Conservation (phyloP, 352 stramenopile genomes). For the Globisporangium irregulare region DNA sequence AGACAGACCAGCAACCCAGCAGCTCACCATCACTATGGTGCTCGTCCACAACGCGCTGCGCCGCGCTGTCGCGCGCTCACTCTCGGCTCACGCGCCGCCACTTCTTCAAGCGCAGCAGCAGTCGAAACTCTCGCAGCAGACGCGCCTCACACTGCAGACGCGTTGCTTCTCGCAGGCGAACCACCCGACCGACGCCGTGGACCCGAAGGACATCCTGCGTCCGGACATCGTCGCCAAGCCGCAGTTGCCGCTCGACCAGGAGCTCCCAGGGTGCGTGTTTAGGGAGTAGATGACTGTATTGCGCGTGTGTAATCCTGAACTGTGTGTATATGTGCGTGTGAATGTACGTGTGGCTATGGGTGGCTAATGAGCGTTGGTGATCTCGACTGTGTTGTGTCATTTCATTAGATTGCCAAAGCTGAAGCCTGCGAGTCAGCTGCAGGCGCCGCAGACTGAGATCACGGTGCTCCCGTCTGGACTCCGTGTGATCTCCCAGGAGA, state of each 20-base stretch:
- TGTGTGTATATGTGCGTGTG: neutral
- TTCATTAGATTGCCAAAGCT: slow-evolving; percentile 60
- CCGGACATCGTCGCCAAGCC: slow-evolving; percentile 40
- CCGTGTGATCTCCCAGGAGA: slow-evolving; percentile 96
- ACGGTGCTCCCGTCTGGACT: slow-evolving; percentile 93
- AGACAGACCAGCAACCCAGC: neutral
- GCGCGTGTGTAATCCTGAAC: neutral
- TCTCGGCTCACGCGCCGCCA: slow-evolving; percentile 4
- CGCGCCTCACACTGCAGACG: slow-evolving; percentile 12
- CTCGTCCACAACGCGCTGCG: slow-evolving; percentile 31
- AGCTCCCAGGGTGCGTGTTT: slow-evolving; percentile 42
- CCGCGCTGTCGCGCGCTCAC: slow-evolving; percentile 21
- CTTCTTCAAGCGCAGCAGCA: neutral
- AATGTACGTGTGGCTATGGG: neutral
- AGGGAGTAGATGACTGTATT: neutral
- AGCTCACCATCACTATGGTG: slow-evolving; percentile 27
- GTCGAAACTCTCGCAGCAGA: neutral
- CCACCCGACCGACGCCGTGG: slow-evolving; percentile 17
- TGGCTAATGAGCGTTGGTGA: neutral
- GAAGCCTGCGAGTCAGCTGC: slow-evolving; percentile 79
- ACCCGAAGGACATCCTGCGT: slow-evolving; percentile 58
- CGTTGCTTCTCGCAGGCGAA: slow-evolving; percentile 46
- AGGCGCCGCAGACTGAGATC: slow-evolving; percentile 88
- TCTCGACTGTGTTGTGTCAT: neutral
- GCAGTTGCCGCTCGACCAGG: slow-evolving; percentile 57